These are phyloP conservation scores for Aureococcus anophagefferens DNA, from an alignment of 108 stramenopile genomes.

Conservation along the genomic window DNA sequence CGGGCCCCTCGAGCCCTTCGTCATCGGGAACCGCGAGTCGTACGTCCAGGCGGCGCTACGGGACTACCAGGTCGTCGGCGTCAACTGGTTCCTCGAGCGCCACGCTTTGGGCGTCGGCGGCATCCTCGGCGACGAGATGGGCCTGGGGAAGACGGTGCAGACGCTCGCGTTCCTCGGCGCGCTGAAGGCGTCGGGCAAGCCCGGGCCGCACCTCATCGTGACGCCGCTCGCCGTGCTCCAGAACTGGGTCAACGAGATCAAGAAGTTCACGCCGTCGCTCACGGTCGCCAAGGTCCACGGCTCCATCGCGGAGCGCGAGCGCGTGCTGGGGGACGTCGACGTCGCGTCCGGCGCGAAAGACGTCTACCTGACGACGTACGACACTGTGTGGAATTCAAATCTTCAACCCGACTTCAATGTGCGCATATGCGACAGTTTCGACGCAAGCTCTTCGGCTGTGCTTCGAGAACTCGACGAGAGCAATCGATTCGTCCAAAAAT, in stretches of 20 bases:
- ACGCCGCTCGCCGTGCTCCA: slow-evolving; percentile 70
- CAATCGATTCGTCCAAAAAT: no score
- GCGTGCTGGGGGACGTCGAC: slow-evolving; percentile 13
- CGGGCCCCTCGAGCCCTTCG: no score
- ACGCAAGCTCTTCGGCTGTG: no score
- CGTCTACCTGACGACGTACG: slow-evolving; percentile 33
- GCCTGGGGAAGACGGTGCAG: slow-evolving; percentile 84
- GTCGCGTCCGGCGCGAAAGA: slow-evolving; percentile 18
- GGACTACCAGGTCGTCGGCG: no score
- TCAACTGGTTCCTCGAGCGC: no score
- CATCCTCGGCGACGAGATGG: slow-evolving; percentile 86
- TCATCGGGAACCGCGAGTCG: no score
- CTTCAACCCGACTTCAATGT: no score
- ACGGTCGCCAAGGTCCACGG: slow-evolving; percentile 59
- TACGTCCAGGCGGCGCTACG: no score
- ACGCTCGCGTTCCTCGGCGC: slow-evolving; percentile 68
- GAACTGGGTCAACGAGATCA: slow-evolving; percentile 71
- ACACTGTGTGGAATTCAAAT: no score
- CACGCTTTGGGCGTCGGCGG: slow-evolving; percentile 50
- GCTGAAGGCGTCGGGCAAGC: slow-evolving; percentile 31
- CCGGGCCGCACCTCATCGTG: slow-evolving; percentile 74
- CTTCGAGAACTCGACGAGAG: no score
- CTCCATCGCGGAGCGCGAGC: slow-evolving; percentile 33
- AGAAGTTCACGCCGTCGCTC: slow-evolving; percentile 62
- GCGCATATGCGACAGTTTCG: no score